These are phyloP conservation scores for Roridomyces roridus DNA, from an alignment of 768 basidiomycete species.

Conservation along the genomic window DNA sequence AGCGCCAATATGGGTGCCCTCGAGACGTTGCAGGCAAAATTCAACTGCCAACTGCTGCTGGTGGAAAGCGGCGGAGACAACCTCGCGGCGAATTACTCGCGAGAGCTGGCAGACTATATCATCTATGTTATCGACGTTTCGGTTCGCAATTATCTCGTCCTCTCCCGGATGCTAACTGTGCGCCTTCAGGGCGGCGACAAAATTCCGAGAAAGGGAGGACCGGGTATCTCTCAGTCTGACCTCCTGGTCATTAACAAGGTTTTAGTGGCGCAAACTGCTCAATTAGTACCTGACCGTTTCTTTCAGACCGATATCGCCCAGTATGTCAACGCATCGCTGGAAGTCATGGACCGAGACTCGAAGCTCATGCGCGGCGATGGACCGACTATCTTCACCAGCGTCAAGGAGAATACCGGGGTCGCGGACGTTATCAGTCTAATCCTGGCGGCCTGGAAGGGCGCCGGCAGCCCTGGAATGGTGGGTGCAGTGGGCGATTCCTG, in stretches of 20 bases:
- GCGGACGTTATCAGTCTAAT: conserved; percentile 83
- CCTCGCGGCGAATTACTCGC: conserved; percentile 94
- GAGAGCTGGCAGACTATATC: conserved; percentile 97
- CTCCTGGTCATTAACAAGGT: conserved; percentile 96
- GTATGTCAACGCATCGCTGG: conserved; percentile 90
- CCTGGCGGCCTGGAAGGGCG: conserved; percentile 86
- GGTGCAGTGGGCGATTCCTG: conserved; percentile 52
- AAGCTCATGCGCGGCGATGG: conserved; percentile 94
- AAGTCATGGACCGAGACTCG: conserved; percentile 93
- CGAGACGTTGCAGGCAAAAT: conserved; percentile 92
- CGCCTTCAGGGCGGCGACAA: conserved; percentile 88
- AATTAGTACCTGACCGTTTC: not conserved
- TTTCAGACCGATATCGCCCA: conserved; percentile 89
- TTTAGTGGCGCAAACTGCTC: not conserved
- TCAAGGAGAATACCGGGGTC: conserved; percentile 80
- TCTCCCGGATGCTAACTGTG: not conserved
- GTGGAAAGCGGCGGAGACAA: conserved; percentile 98
- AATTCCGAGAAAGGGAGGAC: conserved; percentile 97
- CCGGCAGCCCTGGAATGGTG: conserved; percentile 73
- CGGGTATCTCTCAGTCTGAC: conserved; percentile 96
- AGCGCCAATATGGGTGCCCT: conserved; percentile 96
- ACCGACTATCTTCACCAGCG: conserved; percentile 89
- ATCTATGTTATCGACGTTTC: conserved; percentile 92
- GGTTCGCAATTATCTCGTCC: conserved; percentile 44
- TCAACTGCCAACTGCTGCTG: conserved; percentile 86